These are phyloP conservation scores for Colletotrichum siamense DNA, from an alignment of 2,329 filamentous ascomycete species.

Conservation along the genomic window DNA sequence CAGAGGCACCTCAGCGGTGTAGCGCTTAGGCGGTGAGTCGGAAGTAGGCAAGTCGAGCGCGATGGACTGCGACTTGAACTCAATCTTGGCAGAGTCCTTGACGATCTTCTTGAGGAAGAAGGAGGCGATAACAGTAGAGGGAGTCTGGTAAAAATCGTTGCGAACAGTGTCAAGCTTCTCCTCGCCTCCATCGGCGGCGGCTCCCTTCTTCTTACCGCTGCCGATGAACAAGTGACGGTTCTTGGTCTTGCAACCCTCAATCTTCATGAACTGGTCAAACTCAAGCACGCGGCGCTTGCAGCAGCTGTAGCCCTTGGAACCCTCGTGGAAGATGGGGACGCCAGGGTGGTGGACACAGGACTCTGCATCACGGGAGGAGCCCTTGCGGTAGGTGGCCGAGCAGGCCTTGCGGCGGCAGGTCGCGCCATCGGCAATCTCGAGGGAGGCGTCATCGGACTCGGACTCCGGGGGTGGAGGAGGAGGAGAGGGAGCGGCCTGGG, in stretches of 20 bases:
- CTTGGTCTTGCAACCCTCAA: constrained; percentile 88
- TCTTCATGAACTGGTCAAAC: constrained; percentile 98
- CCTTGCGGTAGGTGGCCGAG: constrained; percentile 67
- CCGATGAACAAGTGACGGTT: constrained; percentile 84
- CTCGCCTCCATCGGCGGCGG: constrained; percentile 58
- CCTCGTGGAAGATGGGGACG: constrained; percentile 93
- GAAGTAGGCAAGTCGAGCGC: constrained; percentile 84
- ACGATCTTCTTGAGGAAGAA: constrained; percentile 98
- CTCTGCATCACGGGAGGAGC: constrained; percentile 69
- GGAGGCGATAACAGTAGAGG: constrained; percentile 82
- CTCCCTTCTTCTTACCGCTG: constrained; percentile 71
- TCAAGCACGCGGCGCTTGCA: constrained; percentile 95
- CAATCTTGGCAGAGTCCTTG: constrained; percentile 76
- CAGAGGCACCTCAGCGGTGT: constrained; percentile 74
- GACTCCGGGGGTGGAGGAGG: constrained; percentile 75
- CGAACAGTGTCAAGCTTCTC: constrained; percentile 81
- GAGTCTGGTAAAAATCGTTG: constrained; percentile 95
- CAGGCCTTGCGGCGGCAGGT: constrained; percentile 83
- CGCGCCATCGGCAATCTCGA: constrained; percentile 75
- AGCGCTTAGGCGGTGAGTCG: constrained; percentile 80
- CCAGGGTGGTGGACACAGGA: constrained; percentile 90
- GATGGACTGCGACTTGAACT: constrained; percentile 68
- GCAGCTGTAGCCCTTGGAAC: constrained; percentile 96
- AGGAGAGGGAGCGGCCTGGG: constrained; percentile 52
- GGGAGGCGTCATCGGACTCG: constrained; percentile 82